Conservation (phyloP, 805 yeast genomes). For the Kuraishia capsulata region DNA sequence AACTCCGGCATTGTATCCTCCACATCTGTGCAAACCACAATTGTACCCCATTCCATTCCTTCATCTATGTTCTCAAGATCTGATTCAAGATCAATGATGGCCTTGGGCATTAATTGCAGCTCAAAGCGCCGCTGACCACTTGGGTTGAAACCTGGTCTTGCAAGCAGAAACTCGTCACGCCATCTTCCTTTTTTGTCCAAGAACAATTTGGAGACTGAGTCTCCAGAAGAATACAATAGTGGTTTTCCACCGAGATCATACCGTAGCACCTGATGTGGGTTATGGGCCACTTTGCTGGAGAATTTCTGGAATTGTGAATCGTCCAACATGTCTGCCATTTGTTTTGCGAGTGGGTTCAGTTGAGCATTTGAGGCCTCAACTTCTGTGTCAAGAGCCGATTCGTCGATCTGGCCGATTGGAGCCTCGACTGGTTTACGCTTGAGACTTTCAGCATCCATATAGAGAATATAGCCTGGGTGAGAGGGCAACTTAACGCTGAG, state of each 20-base stretch:
- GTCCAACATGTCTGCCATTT: conserved; percentile 47
- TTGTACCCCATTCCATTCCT: conserved; percentile 98
- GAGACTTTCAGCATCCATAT: conserved; percentile 63
- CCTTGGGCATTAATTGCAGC: conserved; percentile 89
- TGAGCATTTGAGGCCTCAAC: conserved; percentile 20
- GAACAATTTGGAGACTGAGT: conserved; percentile 39
- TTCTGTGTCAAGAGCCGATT: conserved; percentile 32
- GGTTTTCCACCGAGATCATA: conserved; percentile 79
- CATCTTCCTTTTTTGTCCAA: conserved; percentile 15
- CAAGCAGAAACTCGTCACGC: conserved; percentile 27
- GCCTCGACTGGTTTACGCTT: conserved; percentile 34
- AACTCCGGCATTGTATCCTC: conserved; percentile 16
- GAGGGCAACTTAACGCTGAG: conserved; percentile 26
- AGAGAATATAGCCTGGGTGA: conserved; percentile 60
- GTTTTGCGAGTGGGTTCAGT: conserved; percentile 32
- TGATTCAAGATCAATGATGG: conserved; percentile 73
- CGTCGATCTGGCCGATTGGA: conserved; percentile 40
- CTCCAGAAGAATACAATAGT: conserved; percentile 59
- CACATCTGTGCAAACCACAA: conserved; percentile 63
- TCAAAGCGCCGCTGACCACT: conserved; percentile 60
- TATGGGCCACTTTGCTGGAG: conserved; percentile 64
- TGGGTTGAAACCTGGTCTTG: conserved; percentile 55
- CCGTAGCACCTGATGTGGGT: conserved; percentile 80
- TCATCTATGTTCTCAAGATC: conserved; percentile 30
- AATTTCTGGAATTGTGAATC: conserved; percentile 78